Evolutionary conservation across 148 eudicot species (phyloP).

Genomic region (Cornus controversa): DNA sequence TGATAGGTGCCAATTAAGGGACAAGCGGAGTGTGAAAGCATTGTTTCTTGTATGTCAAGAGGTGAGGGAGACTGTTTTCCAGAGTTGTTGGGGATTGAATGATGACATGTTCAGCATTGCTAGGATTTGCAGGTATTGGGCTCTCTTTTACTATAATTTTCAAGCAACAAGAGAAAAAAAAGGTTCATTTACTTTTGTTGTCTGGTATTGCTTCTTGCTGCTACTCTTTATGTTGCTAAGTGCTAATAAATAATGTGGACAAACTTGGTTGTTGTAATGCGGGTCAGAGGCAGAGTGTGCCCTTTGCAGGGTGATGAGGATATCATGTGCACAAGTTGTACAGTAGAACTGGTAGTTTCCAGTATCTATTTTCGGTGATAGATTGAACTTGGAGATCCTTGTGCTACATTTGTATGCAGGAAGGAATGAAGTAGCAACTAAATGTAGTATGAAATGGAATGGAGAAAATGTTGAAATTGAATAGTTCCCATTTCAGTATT

Average conservation of each 20-base stretch:
- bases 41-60: constrained; percentile 64
- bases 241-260: neutral
- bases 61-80: constrained; percentile 55
- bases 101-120: constrained; percentile 62
- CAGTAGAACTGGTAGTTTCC: too few species aligned
- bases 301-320: too few species aligned
- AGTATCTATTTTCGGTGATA: too few species aligned
- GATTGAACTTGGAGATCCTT: too few species aligned
- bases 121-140: constrained; percentile 58
- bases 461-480: too few species aligned
- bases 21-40: constrained; percentile 55
- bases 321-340: too few species aligned
- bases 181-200: neutral
- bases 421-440: too few species aligned
- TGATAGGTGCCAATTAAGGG: constrained; percentile 79
- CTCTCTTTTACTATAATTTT: neutral
- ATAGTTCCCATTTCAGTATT: too few species aligned
- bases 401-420: too few species aligned
- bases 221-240: neutral
- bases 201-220: neutral
- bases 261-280: neutral
- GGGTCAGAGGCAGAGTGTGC: too few species aligned
- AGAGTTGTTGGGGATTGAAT: constrained; percentile 86
- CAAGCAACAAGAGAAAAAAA: neutral
- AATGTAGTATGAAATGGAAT: too few species aligned